These are phyloP conservation scores for Tolypocladium ovalisporum DNA, from an alignment of 2,329 filamentous ascomycete species.

Conservation along the genomic window DNA sequence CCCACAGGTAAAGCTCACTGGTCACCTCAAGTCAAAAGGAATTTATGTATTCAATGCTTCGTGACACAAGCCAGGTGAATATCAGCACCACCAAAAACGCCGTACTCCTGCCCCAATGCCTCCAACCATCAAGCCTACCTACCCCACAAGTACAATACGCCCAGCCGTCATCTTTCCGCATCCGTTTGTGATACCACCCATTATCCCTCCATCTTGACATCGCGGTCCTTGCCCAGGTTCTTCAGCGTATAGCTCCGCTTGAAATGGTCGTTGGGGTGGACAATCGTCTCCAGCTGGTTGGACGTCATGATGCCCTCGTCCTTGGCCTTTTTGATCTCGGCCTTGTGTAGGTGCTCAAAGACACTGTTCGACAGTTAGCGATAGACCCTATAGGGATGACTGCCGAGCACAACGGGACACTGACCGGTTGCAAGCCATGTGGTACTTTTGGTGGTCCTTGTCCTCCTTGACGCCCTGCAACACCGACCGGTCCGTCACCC, in stretches of 20 bases:
- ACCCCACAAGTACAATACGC: neutral
- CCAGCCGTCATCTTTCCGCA: slow-evolving; percentile 5
- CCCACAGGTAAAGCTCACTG: neutral
- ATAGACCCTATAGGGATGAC: neutral
- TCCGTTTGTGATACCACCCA: neutral
- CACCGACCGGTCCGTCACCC: slow-evolving; percentile 67
- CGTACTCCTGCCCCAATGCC: neutral
- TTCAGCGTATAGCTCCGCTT: slow-evolving; percentile 87
- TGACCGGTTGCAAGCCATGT: slow-evolving; percentile 88
- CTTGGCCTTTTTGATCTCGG: slow-evolving; percentile 65
- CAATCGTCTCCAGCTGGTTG: slow-evolving; percentile 82
- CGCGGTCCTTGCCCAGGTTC: slow-evolving; percentile 51
- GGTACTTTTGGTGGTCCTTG: slow-evolving; percentile 77
- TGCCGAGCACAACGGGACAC: slow-evolving; percentile 10
- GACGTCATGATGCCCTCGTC: slow-evolving; percentile 62
- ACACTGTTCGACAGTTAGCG: slow-evolving; percentile 38
- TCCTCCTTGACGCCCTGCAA: slow-evolving; percentile 78
- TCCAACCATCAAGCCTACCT: neutral
- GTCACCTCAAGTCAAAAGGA: too few species aligned
- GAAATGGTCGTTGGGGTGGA: slow-evolving; percentile 97
- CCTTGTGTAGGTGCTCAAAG: slow-evolving; percentile 78
- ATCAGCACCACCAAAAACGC: neutral
- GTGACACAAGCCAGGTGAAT: neutral
- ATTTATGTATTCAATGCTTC: neutral
- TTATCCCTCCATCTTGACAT: slow-evolving; percentile 48